A percentile compares a stretch with the other conserved stretches of the same genome.
These are phyloP conservation scores for Paecilomyces formosus DNA, from an alignment of 2,329 filamentous ascomycete species.

Conservation along the genomic window DNA sequence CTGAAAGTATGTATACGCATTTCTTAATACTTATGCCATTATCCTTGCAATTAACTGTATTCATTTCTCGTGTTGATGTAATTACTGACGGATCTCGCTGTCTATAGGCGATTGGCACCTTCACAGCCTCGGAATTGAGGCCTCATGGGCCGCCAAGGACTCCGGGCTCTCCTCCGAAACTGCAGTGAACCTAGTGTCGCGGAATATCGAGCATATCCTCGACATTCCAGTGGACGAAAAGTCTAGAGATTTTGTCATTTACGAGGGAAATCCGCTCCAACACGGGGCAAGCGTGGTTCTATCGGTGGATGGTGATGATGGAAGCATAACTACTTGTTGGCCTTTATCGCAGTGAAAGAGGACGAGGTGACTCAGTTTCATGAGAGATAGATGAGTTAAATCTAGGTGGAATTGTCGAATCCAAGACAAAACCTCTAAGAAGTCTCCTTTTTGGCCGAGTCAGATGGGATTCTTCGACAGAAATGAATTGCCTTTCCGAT, in stretches of 20 bases:
- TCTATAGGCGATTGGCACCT: conserved; percentile 29
- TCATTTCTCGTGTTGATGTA: background rate
- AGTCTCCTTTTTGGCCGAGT: too few species aligned
- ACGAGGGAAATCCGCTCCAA: conserved; percentile 36
- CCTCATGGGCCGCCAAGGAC: conserved; percentile 5
- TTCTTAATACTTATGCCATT: too few species aligned
- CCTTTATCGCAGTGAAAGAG: conserved; percentile 3
- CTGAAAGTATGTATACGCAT: conserved; percentile 2
- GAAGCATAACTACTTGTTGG: conserved; percentile 4
- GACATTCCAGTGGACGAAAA: conserved; percentile 19
- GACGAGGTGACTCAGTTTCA: background rate
- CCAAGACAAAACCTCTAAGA: too few species aligned
- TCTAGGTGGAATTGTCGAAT: too few species aligned
- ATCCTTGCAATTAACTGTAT: too few species aligned
- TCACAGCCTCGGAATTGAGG: conserved; percentile 28
- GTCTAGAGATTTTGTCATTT: conserved; percentile 35
- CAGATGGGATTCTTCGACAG: too few species aligned
- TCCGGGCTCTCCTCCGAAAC: conserved; percentile 9
- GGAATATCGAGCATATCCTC: conserved; percentile 37
- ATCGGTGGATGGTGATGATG: conserved; percentile 5
- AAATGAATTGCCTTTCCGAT: too few species aligned
- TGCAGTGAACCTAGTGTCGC: conserved; percentile 31
- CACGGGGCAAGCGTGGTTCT: conserved; percentile 7
- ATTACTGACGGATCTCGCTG: conserved; percentile 26
- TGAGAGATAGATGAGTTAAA: background rate